phyloP scores from a whole-genome alignment of 495 filamentous ascomycete genomes.

The Tuber brumale region DNA sequence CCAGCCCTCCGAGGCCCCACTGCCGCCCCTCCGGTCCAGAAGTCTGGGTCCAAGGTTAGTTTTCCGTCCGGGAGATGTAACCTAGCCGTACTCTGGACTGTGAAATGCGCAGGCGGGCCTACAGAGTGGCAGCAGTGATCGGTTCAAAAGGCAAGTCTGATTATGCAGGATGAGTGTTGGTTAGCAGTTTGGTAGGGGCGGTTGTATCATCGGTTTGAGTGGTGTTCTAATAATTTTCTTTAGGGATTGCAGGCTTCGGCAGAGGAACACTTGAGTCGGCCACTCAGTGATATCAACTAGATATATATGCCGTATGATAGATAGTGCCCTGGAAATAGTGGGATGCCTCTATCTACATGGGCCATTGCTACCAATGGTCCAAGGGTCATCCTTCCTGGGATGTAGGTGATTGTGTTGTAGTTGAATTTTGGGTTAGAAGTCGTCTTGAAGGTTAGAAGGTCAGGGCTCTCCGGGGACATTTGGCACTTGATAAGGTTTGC shows the following conservation, averaged over 20 bases:
- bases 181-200: neutral
- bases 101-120: neutral
- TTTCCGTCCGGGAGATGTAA: neutral
- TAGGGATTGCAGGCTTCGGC: neutral
- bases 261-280: neutral
- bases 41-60: neutral
- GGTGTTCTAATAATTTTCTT: neutral
- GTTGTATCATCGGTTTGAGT: neutral
- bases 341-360: neutral
- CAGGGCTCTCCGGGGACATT: neutral
- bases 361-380: neutral
- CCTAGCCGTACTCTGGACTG: neutral
- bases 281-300: neutral
- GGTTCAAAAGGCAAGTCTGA: slow-evolving; percentile 4
- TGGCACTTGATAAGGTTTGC: neutral
- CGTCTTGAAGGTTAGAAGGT: neutral
- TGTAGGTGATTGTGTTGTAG: no score
- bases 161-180: neutral
- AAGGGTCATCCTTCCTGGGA: no score
- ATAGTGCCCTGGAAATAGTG: neutral
- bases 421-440: neutral
- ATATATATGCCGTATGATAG: neutral
- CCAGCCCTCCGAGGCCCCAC: neutral
- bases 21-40: neutral
- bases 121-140: slow-evolving; percentile 2